Base-by-base conservation (phyloP, 2,329 filamentous ascomycete genomes). In the Colletotrichum musicola region DNA sequence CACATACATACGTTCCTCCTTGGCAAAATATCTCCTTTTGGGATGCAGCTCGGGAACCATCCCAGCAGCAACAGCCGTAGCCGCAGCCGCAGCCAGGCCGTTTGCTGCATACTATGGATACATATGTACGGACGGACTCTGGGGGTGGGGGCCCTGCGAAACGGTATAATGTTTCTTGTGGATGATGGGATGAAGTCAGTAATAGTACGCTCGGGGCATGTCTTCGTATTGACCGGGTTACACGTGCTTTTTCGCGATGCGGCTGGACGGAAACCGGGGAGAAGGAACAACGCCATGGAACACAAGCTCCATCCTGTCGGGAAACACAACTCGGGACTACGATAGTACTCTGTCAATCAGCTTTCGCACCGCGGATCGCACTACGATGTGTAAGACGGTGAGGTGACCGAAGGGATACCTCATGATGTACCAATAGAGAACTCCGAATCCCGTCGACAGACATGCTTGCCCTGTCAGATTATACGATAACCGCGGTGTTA, bases 181-280 rank as follows among this genome's bases (percentile, higher is more conserved):
- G 54, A 22, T 16, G 62, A 46, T 65, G 65, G 55, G 62, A 68
- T 50, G 62, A 68, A 64, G 62, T 38, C 30, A 60, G 57, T 27
- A 22, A 22, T 38, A 13, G 20, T 47, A 35, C 30, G 30, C 30
- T 22, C 40, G 46, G n/a, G 16, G 14, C 38, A n/a, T 57, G 22
- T 49, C 22, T n/a, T n/a, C 40, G 27, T 14, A 16, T 55, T 30
- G 22, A 40, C 16, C 6, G 46, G 44, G 62, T 68, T 25, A 40
- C 49, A 65, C 55, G 35, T 46, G 46, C 30, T 40, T 55, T 55
- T 27, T 44, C 35, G 61, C 30, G 16, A 58, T 49, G 55, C 55
- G 54, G 18, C 35, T 25, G 50, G 62, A 50, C 35, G 54, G 42
- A 47, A 68, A 35, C 62, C 54, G 54, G 55, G 42, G 35, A 57